Conservation (phyloP, 306 rosid genomes). For the Glycyrrhiza uralensis region DNA sequence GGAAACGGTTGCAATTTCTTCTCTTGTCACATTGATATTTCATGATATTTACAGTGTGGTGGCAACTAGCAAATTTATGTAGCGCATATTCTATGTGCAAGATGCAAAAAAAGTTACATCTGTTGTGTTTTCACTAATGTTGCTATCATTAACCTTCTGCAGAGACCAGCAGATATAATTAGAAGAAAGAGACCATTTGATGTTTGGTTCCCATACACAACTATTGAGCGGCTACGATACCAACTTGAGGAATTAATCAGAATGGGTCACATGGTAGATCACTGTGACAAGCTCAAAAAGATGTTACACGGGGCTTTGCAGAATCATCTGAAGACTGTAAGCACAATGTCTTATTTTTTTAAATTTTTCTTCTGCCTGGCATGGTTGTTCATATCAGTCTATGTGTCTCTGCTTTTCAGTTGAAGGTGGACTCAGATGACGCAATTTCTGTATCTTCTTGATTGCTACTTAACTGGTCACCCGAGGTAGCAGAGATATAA, state of each 20-base stretch:
- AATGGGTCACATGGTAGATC: slow-evolving; percentile 81
- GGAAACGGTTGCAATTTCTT: background rate
- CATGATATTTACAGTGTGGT: background rate
- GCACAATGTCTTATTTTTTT: background rate
- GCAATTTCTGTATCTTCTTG: slow-evolving; percentile 41
- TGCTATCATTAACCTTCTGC: slow-evolving; percentile 28
- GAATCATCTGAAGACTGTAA: slow-evolving; percentile 70
- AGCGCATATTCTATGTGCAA: background rate
- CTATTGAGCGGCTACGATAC: slow-evolving; percentile 65
- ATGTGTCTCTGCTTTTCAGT: slow-evolving; percentile 43
- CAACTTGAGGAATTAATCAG: slow-evolving; percentile 67
- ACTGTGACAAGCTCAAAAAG: slow-evolving; percentile 65
- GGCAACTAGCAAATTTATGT: background rate
- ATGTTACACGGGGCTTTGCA: slow-evolving; percentile 61
- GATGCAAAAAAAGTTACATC: background rate
- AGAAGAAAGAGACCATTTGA: slow-evolving; percentile 77
- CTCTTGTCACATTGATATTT: background rate
- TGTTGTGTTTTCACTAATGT: slow-evolving; percentile 13
- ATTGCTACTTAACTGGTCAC: slow-evolving; percentile 3
- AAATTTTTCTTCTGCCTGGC: background rate
- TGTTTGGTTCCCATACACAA: slow-evolving; percentile 85
- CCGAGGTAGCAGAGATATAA: background rate
- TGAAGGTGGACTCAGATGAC: slow-evolving; percentile 57
- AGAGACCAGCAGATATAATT: slow-evolving; percentile 72
- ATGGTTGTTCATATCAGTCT: background rate